Conservation (phyloP, 495 filamentous ascomycete species). For the Lasiosphaeria ovina region DNA sequence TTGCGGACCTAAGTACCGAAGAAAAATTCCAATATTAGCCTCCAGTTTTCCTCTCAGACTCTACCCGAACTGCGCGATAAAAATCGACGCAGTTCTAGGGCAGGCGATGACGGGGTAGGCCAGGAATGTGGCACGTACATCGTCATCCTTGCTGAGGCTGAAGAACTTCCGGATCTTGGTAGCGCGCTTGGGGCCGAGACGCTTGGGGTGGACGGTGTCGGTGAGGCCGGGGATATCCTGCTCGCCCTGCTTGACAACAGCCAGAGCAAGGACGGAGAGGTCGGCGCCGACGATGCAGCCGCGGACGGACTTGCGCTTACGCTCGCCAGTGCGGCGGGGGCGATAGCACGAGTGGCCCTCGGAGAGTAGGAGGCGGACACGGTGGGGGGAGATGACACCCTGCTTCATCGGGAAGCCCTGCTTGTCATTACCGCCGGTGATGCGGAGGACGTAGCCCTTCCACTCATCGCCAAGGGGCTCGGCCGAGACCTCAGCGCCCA, state of each 20-base stretch:
- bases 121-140: slow-evolving; percentile 67
- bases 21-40: slow-evolving; percentile 39
- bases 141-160: slow-evolving; percentile 98
- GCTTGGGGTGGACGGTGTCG: slow-evolving; percentile 95
- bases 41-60: slow-evolving; percentile 46
- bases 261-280: slow-evolving; percentile 86
- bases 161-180: slow-evolving; percentile 99
- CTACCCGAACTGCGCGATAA: slow-evolving; percentile 50
- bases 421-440: slow-evolving; percentile 99
- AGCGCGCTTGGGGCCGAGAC: slow-evolving; percentile 96
- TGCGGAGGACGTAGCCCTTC: slow-evolving; percentile 97
- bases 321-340: slow-evolving; percentile 93
- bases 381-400: slow-evolving; percentile 96
- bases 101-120: slow-evolving; percentile 56
- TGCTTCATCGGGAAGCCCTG: slow-evolving; percentile 99
- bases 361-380: slow-evolving; percentile 90
- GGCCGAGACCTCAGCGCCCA: slow-evolving; percentile 93
- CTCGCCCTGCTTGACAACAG: slow-evolving; percentile 97
- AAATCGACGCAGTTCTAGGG: slow-evolving; percentile 45
- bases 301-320: slow-evolving; percentile 96
- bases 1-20: slow-evolving; percentile 72
- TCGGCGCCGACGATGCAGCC: slow-evolving; percentile 97
- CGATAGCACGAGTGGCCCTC: slow-evolving; percentile 98
- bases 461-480: slow-evolving; percentile 97
- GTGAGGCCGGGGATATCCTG: slow-evolving; percentile 89